Percentiles rank a stretch among this genome's conserved stretches.
These are phyloP conservation scores for Penicillium atrosanguineum DNA, from an alignment of 495 filamentous ascomycete genomes.

Conservation along the genomic window DNA sequence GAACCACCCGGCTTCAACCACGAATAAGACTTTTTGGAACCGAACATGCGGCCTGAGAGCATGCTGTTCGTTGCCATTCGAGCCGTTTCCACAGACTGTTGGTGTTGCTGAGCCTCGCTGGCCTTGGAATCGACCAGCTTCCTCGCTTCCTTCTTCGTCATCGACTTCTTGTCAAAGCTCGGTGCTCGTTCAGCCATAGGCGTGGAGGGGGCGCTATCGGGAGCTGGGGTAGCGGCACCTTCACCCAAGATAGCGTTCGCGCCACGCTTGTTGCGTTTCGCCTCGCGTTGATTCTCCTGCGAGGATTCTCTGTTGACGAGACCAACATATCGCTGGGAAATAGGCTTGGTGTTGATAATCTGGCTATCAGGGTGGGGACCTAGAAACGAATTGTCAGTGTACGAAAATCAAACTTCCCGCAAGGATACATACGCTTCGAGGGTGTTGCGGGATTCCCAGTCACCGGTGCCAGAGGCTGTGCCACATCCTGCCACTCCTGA, in stretches of 20 bases:
- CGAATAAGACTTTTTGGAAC: constrained; percentile 45
- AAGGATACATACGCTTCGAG: constrained; percentile 56
- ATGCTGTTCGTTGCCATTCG: constrained; percentile 46
- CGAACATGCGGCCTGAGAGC: constrained; percentile 44
- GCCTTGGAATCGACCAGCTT: constrained; percentile 50
- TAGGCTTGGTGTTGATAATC: constrained; percentile 17
- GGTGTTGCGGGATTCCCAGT: constrained; percentile 46
- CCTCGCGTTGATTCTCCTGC: constrained; percentile 51
- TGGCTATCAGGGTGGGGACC: constrained; percentile 32
- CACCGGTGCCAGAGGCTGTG: constrained; percentile 37
- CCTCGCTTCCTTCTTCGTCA: constrained; percentile 52
- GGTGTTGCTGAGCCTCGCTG: constrained; percentile 50
- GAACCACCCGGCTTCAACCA: constrained; percentile 42
- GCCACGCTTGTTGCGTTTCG: constrained; percentile 48
- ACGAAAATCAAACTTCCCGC: neutral
- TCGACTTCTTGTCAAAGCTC: constrained; percentile 53
- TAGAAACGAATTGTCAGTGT: constrained; percentile 22
- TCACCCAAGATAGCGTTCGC: constrained; percentile 43
- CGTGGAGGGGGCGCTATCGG: constrained; percentile 36
- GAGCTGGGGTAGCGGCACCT: constrained; percentile 3
- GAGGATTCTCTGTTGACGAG: constrained; percentile 34
- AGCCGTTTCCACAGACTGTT: constrained; percentile 49
- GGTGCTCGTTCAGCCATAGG: constrained; percentile 43
- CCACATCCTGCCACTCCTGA: constrained; percentile 66
- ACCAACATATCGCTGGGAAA: constrained; percentile 35